These are phyloP conservation scores for Cicer yamashitae DNA, from an alignment of 306 rosid genomes.

Conservation along the genomic window DNA sequence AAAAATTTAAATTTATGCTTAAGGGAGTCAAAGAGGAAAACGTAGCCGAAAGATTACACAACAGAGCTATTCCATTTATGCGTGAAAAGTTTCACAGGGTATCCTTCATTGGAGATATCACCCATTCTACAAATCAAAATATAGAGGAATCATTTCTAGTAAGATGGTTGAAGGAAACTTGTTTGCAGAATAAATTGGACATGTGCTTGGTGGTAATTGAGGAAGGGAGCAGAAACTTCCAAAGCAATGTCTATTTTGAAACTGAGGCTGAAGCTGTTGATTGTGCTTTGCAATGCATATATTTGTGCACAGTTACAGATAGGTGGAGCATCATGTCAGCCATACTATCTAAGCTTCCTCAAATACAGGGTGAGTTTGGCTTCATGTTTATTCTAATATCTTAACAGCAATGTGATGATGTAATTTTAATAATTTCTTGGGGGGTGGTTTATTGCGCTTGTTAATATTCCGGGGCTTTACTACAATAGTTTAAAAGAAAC, in stretches of 20 bases:
- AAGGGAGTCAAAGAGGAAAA: conserved; percentile 82
- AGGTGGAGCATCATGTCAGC: conserved; percentile 88
- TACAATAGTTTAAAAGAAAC: conserved; percentile 13
- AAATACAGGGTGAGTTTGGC: conserved; percentile 67
- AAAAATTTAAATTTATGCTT: conserved; percentile 85
- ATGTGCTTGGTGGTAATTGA: conserved; percentile 77
- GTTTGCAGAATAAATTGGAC: conserved; percentile 80
- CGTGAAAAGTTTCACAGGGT: conserved; percentile 57
- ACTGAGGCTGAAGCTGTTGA: conserved; percentile 80
- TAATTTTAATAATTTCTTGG: conserved; percentile 30
- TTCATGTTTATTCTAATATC: conserved; percentile 39
- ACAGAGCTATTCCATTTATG: conserved; percentile 86
- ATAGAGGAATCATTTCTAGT: conserved; percentile 75
- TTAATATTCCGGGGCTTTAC: conserved; percentile 15
- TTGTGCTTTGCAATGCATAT: conserved; percentile 92
- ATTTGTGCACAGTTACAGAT: conserved; percentile 81
- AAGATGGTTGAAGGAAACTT: conserved; percentile 92
- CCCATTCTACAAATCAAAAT: conserved; percentile 48
- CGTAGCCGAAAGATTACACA: conserved; percentile 62
- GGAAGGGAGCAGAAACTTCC: conserved; percentile 80
- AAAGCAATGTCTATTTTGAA: conserved; percentile 60
- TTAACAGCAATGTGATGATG: conserved; percentile 39
- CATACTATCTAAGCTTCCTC: conserved; percentile 83
- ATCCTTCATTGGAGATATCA: conserved; percentile 45
- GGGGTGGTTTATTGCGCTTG: conserved; percentile 27